phyloP scores from a whole-genome alignment of 345 rosid species.

The Passiflora organensis region DNA sequence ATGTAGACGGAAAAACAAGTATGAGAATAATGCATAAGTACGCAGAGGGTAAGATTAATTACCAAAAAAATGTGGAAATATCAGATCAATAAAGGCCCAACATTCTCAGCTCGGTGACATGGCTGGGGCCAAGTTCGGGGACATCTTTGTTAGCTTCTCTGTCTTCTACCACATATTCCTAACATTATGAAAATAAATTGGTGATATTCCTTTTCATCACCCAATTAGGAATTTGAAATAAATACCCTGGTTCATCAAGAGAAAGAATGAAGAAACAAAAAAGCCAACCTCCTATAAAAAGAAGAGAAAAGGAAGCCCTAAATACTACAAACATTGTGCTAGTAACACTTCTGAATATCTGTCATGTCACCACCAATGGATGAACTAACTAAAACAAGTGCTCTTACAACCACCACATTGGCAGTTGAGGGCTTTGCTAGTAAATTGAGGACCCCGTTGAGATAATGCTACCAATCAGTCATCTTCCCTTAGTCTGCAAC shows the following conservation, averaged over 20 bases:
- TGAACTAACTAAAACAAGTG: not conserved
- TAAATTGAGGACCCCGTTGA: no score
- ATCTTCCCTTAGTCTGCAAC: no score
- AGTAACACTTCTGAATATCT: no score
- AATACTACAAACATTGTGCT: not conserved
- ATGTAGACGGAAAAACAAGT: not conserved
- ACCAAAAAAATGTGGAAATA: constrained; percentile 17
- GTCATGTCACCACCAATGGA: no score
- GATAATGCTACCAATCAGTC: no score
- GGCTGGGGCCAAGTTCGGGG: constrained; percentile 85
- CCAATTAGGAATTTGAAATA: constrained; percentile 7
- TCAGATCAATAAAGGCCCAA: constrained; percentile 57
- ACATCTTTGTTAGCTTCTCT: constrained; percentile 59
- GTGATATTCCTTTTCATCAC: not conserved
- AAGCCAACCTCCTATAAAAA: not conserved
- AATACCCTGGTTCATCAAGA: not conserved
- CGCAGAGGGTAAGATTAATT: constrained; percentile 11
- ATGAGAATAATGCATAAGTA: not conserved
- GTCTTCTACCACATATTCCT: constrained; percentile 98
- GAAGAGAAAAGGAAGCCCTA: not conserved
- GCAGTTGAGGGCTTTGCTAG: no score
- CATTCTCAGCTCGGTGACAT: constrained; percentile 84
- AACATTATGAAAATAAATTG: constrained; percentile 9
- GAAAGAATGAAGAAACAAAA: not conserved
- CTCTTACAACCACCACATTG: not conserved